Conservation (phyloP, 495 filamentous ascomycete species). For the Pyrenopolyporus hunteri region DNA sequence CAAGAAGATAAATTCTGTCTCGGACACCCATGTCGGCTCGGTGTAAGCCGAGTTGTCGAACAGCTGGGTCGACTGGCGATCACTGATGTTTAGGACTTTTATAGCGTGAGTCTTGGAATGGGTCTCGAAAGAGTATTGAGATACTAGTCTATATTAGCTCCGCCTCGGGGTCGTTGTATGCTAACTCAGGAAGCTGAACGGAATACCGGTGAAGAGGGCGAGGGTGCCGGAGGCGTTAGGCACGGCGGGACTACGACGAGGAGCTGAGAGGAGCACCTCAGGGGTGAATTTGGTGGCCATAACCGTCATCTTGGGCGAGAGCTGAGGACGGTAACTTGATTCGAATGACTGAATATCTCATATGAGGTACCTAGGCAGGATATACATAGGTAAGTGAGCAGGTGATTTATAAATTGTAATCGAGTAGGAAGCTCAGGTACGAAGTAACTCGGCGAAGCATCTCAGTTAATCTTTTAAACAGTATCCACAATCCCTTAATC, state of each 20-base stretch:
- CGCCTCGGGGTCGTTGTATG: background rate
- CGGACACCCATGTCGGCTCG: constrained; percentile 78
- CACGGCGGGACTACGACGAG: constrained; percentile 75
- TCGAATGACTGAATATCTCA: no score
- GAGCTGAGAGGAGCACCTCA: constrained; percentile 83
- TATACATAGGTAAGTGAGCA: no score
- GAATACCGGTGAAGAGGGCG: constrained; percentile 67
- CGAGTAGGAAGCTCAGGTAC: no score
- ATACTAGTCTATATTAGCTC: constrained; percentile 41
- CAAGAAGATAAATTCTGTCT: constrained; percentile 70
- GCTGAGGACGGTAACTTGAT: background rate
- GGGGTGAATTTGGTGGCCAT: constrained; percentile 74
- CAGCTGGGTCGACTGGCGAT: constrained; percentile 68
- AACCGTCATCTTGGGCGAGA: constrained; percentile 61
- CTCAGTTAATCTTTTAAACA: no score
- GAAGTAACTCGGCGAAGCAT: no score
- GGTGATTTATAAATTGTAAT: no score
- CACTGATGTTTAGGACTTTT: constrained; percentile 72
- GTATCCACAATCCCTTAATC: background rate
- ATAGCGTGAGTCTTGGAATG: constrained; percentile 79
- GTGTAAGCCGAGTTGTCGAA: constrained; percentile 67
- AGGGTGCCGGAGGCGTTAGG: constrained; percentile 75
- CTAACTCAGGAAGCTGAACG: background rate
- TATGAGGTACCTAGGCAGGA: background rate
- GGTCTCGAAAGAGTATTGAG: constrained; percentile 81